Evolutionary conservation across 2,329 filamentous ascomycete species (phyloP), one percentile per base, ranked within the genome.

Genomic region (Bipolaris oryzae): DNA sequence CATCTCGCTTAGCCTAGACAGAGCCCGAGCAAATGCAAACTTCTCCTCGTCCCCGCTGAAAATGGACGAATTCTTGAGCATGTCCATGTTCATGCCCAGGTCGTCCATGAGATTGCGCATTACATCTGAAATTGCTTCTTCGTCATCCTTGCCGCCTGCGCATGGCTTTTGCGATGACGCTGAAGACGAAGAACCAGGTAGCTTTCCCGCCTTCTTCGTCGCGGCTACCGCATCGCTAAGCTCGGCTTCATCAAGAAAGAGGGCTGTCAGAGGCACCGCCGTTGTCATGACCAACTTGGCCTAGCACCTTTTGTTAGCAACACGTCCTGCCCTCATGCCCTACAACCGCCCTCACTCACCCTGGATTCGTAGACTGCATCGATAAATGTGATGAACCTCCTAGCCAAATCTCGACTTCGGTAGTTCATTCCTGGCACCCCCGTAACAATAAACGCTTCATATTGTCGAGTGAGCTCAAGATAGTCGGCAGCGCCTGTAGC

Each of bases 211-310:
- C 39, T 72, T 66, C 21, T 74, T 67, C 13, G 74, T 71, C 11
- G 70, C 63, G 9, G 81, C 77, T 39, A 85, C 77, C 46, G 82
- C 76, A 55, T 78, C 74, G 54, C 69, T 70, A 50, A 82, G 68
- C 64, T 82, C 80, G 38, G 76, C 67, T 16, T 85, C 82, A 20
- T 90, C 91, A 43, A 96, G 83, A 78, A 98, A 99, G 33, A 98
- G 86, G 73, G 96, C 88, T 7, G 87, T 86, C 2, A 99, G 81
- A 0, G 94, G 92, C 46, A 93, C 91, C 38, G 88, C 92, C 3
- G 91, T 93, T 0, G 95, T 99, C 53, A 99, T 85, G 15, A 98
- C 94, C 7, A 99, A 85, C 78, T 97, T 98, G n/a, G 92, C 93
- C 76, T 94, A 85, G 23, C 10, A 25, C 1, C 5, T 31, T 31